Evolutionary conservation across 2,329 filamentous ascomycete genomes (phyloP).

Genomic region (Fusarium virguliforme): DNA sequence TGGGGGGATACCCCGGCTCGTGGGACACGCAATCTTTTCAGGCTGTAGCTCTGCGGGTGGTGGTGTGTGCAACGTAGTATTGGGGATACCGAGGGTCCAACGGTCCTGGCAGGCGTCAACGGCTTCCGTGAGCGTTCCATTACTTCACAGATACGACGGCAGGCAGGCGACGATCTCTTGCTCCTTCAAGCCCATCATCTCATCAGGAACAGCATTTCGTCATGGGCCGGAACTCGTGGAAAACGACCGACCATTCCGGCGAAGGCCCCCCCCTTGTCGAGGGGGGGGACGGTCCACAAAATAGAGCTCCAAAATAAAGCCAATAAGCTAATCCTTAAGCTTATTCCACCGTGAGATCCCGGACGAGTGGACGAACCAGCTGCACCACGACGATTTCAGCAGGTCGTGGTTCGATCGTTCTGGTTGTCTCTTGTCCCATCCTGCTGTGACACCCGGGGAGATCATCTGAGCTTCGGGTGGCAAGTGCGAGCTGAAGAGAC

Average conservation of each 20-base stretch:
- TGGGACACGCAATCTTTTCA: not conserved
- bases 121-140: not conserved
- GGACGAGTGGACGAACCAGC: not conserved
- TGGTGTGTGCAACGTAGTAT: no score
- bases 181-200: slow-evolving; percentile 29
- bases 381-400: not conserved
- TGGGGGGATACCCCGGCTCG: not conserved
- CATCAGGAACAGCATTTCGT: slow-evolving; percentile 35
- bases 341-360: slow-evolving; percentile 24
- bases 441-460: not conserved
- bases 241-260: slow-evolving; percentile 27
- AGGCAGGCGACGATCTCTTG: slow-evolving; percentile 15
- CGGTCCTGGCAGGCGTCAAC: not conserved
- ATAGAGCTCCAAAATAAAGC: slow-evolving; percentile 31
- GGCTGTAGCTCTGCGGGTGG: not conserved
- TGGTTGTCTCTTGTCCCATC: not conserved
- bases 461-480: not conserved
- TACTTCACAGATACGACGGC: not conserved
- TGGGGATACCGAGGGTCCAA: not conserved
- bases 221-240: slow-evolving; percentile 37
- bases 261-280: not conserved
- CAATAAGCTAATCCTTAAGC: slow-evolving; percentile 40
- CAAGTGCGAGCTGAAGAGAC: not conserved
- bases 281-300: slow-evolving; percentile 24
- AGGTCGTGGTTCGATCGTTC: slow-evolving; percentile 7